phyloP scores from a whole-genome alignment of 2,329 filamentous ascomycete species.

The Clonostachys rhizophaga region DNA sequence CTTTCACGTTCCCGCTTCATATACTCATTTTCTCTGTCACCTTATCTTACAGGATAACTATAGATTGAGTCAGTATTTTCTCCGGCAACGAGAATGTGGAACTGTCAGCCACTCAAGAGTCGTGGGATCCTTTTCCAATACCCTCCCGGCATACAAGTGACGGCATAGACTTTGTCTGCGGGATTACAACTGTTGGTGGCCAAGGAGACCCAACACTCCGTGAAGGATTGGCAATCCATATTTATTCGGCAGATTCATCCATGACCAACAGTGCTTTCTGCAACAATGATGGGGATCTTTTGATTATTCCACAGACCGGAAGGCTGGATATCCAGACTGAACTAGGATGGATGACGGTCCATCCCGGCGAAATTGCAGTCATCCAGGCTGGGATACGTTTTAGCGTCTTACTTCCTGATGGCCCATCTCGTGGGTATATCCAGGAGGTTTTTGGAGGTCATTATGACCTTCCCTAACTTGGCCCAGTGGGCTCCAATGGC shows the following conservation, averaged over 20 bases:
- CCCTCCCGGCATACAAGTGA: constrained; percentile 27
- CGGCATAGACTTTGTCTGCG: constrained; percentile 31
- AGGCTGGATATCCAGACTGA: constrained; percentile 62
- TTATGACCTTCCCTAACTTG: constrained; percentile 61
- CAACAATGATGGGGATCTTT: constrained; percentile 62
- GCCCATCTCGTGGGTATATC: constrained; percentile 62
- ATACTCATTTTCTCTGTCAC: not conserved
- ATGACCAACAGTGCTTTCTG: constrained; percentile 71
- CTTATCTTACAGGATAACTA: constrained; percentile 11
- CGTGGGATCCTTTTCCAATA: constrained; percentile 39
- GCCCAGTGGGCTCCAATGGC: constrained; percentile 62
- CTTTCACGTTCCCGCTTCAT: not conserved
- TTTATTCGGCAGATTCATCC: constrained; percentile 64
- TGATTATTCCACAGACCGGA: constrained; percentile 64
- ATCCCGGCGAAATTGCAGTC: constrained; percentile 60
- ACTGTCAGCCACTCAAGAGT: constrained; percentile 36
- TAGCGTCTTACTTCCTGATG: constrained; percentile 50
- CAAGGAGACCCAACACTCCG: constrained; percentile 70
- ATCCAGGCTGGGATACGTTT: constrained; percentile 60
- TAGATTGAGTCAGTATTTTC: constrained; percentile 32
- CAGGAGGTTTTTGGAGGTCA: constrained; percentile 64
- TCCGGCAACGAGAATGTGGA: constrained; percentile 35
- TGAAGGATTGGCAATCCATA: constrained; percentile 61
- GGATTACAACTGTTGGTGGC: constrained; percentile 59
- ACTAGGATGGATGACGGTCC: constrained; percentile 53